A percentile compares a stretch with the other conserved stretches of the same genome.
Evolutionary conservation across 73 alveolate genomes (phyloP).

Genomic region (Breviolum minutum): DNA sequence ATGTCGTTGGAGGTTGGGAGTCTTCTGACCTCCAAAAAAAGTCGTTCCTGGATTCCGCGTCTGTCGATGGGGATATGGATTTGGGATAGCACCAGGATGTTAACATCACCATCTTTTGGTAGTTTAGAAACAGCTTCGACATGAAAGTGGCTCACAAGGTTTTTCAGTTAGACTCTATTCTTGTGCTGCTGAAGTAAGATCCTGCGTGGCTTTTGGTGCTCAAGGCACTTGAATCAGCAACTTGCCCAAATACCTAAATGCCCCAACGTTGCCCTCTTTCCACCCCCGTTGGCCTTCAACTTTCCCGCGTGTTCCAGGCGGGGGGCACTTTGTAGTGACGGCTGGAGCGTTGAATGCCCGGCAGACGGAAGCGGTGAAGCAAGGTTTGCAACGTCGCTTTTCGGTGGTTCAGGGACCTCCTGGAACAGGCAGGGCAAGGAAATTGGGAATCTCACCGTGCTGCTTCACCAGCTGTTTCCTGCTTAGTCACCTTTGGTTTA

Average conservation of each 20-base stretch:
- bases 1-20: background rate
- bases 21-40: background rate
- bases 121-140: no score
- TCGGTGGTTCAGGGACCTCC: slow-evolving; percentile 78
- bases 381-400: slow-evolving; percentile 54
- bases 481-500: background rate
- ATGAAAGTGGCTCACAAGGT: no score
- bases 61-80: background rate
- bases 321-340: background rate
- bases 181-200: no score
- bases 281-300: background rate
- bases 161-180: no score
- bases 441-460: background rate
- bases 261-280: background rate
- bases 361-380: slow-evolving; percentile 50
- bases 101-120: no score
- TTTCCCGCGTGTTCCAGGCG: background rate
- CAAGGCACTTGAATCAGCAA: background rate
- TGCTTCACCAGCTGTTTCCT: no score
- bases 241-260: background rate
- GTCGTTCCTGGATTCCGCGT: no score
- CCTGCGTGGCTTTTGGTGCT: no score
- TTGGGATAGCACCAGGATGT: no score
- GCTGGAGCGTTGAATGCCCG: slow-evolving; percentile 8
- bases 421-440: background rate